phyloP scores from a whole-genome alignment of 257 asterid genomes.

The Penstemon barbatus region DNA sequence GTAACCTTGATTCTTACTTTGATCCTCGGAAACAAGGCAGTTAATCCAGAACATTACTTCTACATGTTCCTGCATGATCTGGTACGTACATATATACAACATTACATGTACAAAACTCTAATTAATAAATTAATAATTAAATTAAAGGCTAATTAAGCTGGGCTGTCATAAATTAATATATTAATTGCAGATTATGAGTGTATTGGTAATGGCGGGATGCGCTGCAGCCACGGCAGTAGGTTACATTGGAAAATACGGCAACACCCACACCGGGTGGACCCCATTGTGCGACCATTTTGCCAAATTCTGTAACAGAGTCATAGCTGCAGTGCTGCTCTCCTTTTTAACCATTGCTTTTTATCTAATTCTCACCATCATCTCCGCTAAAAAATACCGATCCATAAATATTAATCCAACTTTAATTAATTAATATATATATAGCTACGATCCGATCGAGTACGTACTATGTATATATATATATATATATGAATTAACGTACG shows the following conservation, averaged over 20 bases:
- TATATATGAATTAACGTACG: too few species aligned
- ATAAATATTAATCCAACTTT: slow-evolving; percentile 18
- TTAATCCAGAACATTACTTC: slow-evolving; percentile 38
- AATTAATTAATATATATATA: neutral
- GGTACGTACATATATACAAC: slow-evolving; percentile 39
- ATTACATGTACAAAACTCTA: too few species aligned
- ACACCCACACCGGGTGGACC: slow-evolving; percentile 54
- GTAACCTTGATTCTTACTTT: slow-evolving; percentile 34
- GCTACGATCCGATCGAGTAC: too few species aligned
- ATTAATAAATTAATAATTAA: too few species aligned
- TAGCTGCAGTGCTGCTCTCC: slow-evolving; percentile 30
- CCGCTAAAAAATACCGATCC: slow-evolving; percentile 42
- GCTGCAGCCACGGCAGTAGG: slow-evolving; percentile 54
- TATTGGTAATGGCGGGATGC: slow-evolving; percentile 54
- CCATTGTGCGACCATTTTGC: slow-evolving; percentile 56
- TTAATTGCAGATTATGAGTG: slow-evolving; percentile 36
- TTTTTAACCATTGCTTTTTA: slow-evolving; percentile 32
- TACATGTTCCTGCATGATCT: slow-evolving; percentile 64
- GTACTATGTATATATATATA: too few species aligned
- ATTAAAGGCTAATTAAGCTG: too few species aligned
- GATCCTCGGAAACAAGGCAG: slow-evolving; percentile 34
- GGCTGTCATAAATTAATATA: neutral
- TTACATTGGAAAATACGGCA: slow-evolving; percentile 60
- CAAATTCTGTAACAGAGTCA: slow-evolving; percentile 47
- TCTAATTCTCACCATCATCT: slow-evolving; percentile 44